Base-by-base conservation (phyloP, 257 asterid species). In the Scutellaria minor region DNA sequence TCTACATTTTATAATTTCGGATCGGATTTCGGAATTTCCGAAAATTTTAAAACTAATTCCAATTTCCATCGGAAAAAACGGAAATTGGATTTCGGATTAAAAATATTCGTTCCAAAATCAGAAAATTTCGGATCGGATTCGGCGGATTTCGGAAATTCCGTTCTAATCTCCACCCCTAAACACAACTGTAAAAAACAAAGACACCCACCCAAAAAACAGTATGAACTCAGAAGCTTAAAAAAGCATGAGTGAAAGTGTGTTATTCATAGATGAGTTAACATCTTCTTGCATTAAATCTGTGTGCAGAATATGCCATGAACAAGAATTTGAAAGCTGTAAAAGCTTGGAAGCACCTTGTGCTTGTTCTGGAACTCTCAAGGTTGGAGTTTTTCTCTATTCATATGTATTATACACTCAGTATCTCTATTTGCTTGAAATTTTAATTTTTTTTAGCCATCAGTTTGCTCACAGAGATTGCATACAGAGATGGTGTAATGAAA, bases 401-500 rank as follows among this genome's bases (percentile, higher is more conserved):
- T 47, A 18, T 47, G 1, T 47, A 4, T 47, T 2, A 9, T 47
- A 1, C 11, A 11, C n/a, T 40, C 60, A 31, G 3, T 31, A 9
- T 39, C 7, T 44, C 52, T 11, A 40, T 1, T 10, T 39, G 3
- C 18, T 41, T 31, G 37, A 31, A 31, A 31, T 4, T 31, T 31
- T 2, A 11, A 5, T 0, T 24, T 27, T 18, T 46, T 48, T 57
- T 47, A 31, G 37, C 37, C 37, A 31, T 3, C 81, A 89, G 98
- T 92, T 77, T 81, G 98, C 96, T 0, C 98, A 92, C 78, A 80
- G 96, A 74, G 90, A 92, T 47, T 92, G 97, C 83, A 78, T 92
- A 70, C 95, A 88, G 90, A 89, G 89, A 79, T 92, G 98, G 98
- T 92, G 98, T 68, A 62, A 88, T n/a, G 96, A 89, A 80, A 89